Evolutionary conservation across 2,329 filamentous ascomycete genomes (phyloP).

Genomic region (Hymenoscyphus occultus): DNA sequence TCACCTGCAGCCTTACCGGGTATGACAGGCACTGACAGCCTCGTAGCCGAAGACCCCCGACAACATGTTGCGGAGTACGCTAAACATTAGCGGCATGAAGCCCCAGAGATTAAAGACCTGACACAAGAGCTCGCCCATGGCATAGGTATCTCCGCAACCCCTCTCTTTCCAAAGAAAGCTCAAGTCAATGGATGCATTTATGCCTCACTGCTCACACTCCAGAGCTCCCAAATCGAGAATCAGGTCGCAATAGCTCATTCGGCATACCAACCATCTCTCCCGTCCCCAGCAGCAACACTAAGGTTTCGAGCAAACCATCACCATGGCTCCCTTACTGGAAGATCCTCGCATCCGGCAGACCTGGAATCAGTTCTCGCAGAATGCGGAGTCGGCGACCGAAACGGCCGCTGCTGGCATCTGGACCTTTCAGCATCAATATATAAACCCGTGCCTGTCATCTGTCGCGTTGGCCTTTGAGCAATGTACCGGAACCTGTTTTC

Average conservation of each 20-base stretch:
- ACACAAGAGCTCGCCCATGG: not conserved
- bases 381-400: constrained; percentile 86
- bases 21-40: not conserved
- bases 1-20: not conserved
- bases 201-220: not conserved
- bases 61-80: not conserved
- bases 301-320: constrained; percentile 2
- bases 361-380: constrained; percentile 89
- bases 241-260: constrained; percentile 1
- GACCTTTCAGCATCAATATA: constrained; percentile 81
- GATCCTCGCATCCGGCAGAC: constrained; percentile 90
- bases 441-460: constrained; percentile 74
- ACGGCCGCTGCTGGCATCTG: constrained; percentile 89
- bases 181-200: not conserved
- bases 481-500: constrained; percentile 68
- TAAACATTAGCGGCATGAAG: constrained; percentile 1
- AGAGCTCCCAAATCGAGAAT: not conserved
- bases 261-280: not conserved
- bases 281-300: not conserved
- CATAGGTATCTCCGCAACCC: not conserved
- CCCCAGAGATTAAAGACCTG: not conserved
- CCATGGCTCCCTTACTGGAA: constrained; percentile 50
- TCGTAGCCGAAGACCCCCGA: not conserved
- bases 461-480: constrained; percentile 66
- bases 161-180: not conserved